Evolutionary conservation across 1,284 basidiomycete species (phyloP), one percentile per base, ranked within the genome.

Genomic region (Dichomitus squalens): DNA sequence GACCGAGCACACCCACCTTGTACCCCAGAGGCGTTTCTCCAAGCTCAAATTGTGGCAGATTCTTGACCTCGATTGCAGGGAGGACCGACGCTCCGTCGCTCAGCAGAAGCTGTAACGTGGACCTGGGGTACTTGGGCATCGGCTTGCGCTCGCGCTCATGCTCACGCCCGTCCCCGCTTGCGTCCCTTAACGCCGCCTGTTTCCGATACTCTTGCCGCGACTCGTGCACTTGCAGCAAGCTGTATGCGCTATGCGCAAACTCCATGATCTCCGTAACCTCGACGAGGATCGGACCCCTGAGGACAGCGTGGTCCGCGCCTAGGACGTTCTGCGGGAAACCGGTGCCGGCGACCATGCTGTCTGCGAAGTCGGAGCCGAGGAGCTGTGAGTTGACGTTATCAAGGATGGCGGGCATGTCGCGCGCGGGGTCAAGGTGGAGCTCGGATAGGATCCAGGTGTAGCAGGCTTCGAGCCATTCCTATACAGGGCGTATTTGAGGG

Each of bases 401-500:
- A 49, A 82, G 74, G 58, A 85, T 81, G 21, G 73, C 70, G 40
- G 79, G 71, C 61, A 85, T 78, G 49, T 85, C 70, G 0, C 61
- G 74, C 20, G 70, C 66, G 20, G 81, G 79, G 54, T 80, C 72
- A 21, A 85, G 69, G 25, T 76, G 61, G 46, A 82, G 73, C 52
- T 86, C 81, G 12, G 70, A 70, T 9, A 75, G 66, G 33, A 90
- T 73, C 86, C 87, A 91, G 23, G 77, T 74, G 64, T 83, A 86
- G 64, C 90, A 92, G 23, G 79, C 84, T 40, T 81, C 75, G 5
- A 92, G 80, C 90, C 90, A 92, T 68, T 85, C 85, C 88, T 90
- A 47, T 25, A 6, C 16, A 46, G 9, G 7, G 50, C 16, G n/a
- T 21, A 38, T 3, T 18, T 27, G 5, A 50, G 41, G 16, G 41